Evolutionary conservation across 176 grass and related monocot genomes (phyloP), one percentile per base, ranked within the genome.

Genomic region (Oryza coarctata): DNA sequence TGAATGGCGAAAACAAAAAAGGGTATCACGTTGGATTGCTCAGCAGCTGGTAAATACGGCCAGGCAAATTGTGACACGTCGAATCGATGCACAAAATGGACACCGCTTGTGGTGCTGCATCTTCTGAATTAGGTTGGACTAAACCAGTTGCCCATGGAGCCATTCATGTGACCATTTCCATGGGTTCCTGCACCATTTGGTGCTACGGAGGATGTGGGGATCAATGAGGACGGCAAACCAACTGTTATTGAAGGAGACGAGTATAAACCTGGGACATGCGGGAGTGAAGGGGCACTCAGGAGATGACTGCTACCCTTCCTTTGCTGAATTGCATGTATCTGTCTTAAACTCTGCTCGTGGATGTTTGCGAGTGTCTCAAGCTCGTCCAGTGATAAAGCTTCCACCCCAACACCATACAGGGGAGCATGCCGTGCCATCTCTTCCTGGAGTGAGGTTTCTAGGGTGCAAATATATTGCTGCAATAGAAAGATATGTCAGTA

Each of bases 391-490:
- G 88, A 91, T 64, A 99, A 76, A 26, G 85, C 77, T 78, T 99
- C 96, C 33, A 99, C 22, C 1, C 93, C 93, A 5, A 83, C 91
- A 68, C 96, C 93, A 62, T 95, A 99, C 27, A 99, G 61, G 40
- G 89, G 93, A 43, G 90, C 96, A 88, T 99, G 93, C 58, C 93
- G 85, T 14, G 83, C 58, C 93, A 99, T 99, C 90, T 95, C 93
- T 85, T 99, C 96, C 85, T 92, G 90, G 35, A 99, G 82, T 66
- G 93, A 95, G 9, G 85, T 87, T 89, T 99, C 93, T 15, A 99
- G 89, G 17, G 93, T 93, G 65, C 47, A 72, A 67, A 99, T 99
- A 71, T 93, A 99, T 99, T 95, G 93, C 96, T 99, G 92, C 81
- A 80, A 89, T 57, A 83, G 71, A 23, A 82, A 71, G 72, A 88